Conservation (phyloP, 345 rosid genomes). For the Pelargonium nanum region DNA sequence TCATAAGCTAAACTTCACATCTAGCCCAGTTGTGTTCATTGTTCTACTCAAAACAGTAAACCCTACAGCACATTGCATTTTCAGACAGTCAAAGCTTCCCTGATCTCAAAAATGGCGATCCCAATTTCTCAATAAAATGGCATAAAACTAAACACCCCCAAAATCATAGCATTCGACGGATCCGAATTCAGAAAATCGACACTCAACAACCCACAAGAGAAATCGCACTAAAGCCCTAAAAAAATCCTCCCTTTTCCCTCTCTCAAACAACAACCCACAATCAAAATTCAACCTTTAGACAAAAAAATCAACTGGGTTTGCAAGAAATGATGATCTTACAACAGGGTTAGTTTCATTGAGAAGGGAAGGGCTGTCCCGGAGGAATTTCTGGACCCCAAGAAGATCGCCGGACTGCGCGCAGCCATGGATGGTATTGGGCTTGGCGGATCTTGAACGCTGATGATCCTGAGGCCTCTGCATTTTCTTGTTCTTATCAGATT, state of each 20-base stretch:
- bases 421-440: conserved; percentile 69
- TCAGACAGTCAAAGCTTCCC: neutral
- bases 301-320: neutral
- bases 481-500: neutral
- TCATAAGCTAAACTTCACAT: neutral
- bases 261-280: too few species aligned
- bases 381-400: conserved; percentile 50
- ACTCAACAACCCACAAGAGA: neutral
- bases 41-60: too few species aligned
- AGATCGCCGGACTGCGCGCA: conserved; percentile 85
- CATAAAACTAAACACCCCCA: conserved; percentile 8
- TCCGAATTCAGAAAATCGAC: neutral
- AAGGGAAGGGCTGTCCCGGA: conserved; percentile 57
- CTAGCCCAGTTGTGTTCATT: neutral
- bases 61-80: neutral
- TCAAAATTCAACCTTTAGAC: too few species aligned
- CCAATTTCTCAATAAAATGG: neutral
- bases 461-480: conserved; percentile 51
- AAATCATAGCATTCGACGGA: neutral
- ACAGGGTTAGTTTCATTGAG: conserved; percentile 86
- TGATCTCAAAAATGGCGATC: neutral
- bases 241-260: neutral
- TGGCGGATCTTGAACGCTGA: conserved; percentile 54
- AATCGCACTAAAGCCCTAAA: neutral
- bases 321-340: conserved; percentile 29